phyloP scores from a whole-genome alignment of 352 stramenopile species.

The Globisporangium barbulae region DNA sequence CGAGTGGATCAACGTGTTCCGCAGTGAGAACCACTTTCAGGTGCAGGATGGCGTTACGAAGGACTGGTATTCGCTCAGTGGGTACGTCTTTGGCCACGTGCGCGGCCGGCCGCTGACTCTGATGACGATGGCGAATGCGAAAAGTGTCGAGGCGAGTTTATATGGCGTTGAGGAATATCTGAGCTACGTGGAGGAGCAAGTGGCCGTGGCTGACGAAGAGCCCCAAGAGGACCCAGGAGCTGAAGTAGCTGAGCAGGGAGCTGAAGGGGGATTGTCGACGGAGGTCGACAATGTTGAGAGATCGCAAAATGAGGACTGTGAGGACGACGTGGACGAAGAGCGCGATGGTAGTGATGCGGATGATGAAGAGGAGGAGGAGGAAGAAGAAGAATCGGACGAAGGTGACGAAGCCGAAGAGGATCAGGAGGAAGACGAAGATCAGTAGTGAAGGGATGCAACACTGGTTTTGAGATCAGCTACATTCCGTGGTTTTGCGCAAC shows the following conservation, averaged over 20 bases:
- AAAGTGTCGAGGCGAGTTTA: conserved; percentile 27
- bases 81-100: conserved; percentile 57
- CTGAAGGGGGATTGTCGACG: neutral
- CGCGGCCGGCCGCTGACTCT: conserved; percentile 42
- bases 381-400: conserved; percentile 11
- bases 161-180: conserved; percentile 68
- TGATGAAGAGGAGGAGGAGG: conserved; percentile 14
- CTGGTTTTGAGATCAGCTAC: too few relatives aligned
- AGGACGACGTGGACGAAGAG: neutral
- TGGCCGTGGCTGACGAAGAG: neutral
- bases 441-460: neutral
- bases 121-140: conserved; percentile 20
- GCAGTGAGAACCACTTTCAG: conserved; percentile 54
- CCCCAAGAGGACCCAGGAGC: neutral
- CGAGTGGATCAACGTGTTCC: conserved; percentile 63
- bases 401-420: conserved; percentile 24
- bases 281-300: neutral
- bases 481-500: too few relatives aligned
- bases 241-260: neutral
- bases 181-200: conserved; percentile 39
- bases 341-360: conserved; percentile 9
- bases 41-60: conserved; percentile 50
- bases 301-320: conserved; percentile 6
- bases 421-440: conserved; percentile 20
- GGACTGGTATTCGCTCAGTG: conserved; percentile 69